phyloP scores from a whole-genome alignment of 176 grass and related monocot genomes.

The Ananas comosus region DNA sequence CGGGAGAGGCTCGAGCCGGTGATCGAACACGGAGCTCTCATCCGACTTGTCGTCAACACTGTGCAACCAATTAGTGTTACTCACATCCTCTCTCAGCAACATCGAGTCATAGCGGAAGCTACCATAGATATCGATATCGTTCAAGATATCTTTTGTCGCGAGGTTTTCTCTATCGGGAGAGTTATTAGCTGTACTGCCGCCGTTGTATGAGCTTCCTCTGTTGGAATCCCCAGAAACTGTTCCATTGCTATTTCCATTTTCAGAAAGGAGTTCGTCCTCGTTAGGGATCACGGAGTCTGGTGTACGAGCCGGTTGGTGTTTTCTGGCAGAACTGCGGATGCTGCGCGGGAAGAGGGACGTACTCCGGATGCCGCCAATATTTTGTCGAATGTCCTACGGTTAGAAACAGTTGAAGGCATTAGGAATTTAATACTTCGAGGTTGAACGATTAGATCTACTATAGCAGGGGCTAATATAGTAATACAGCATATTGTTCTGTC shows the following conservation, averaged over 20 bases:
- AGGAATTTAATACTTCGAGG: background rate
- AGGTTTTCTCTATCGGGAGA: constrained; percentile 58
- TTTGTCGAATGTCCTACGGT: constrained; percentile 81
- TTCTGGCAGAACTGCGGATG: constrained; percentile 55
- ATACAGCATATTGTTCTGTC: background rate
- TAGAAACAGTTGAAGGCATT: background rate
- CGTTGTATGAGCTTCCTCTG: constrained; percentile 30
- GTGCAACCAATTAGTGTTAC: constrained; percentile 77
- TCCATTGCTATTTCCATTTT: constrained; percentile 42
- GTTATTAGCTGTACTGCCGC: constrained; percentile 31
- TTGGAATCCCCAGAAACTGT: constrained; percentile 25
- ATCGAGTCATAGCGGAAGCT: constrained; percentile 67
- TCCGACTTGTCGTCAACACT: constrained; percentile 64
- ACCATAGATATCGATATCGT: constrained; percentile 64
- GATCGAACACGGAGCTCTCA: constrained; percentile 72
- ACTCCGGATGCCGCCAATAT: constrained; percentile 62
- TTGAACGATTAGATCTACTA: background rate
- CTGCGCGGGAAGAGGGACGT: constrained; percentile 86
- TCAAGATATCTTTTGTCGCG: constrained; percentile 48
- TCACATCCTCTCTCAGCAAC: constrained; percentile 74
- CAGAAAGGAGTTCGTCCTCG: constrained; percentile 28
- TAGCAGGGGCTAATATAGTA: background rate
- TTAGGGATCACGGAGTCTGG: constrained; percentile 45
- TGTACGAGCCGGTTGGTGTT: constrained; percentile 35
- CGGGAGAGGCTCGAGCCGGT: constrained; percentile 73